Percentiles rank a stretch among this genome's conserved stretches.
These are phyloP conservation scores for Ephemerocybe angulata DNA, from an alignment of 768 basidiomycete species.

Conservation along the genomic window DNA sequence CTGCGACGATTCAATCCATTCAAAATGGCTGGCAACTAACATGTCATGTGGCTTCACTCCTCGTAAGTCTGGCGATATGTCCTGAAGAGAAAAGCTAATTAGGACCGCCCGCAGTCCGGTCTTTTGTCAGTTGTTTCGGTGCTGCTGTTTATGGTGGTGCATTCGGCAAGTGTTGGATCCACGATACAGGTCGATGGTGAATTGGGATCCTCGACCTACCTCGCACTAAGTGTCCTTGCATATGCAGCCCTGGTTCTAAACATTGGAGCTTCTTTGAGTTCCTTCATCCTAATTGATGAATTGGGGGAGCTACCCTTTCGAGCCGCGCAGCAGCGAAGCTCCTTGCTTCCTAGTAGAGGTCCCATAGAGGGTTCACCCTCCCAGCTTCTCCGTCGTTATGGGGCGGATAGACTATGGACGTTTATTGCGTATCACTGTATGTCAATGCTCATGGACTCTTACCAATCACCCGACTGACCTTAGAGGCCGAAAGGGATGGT, in stretches of 20 bases:
- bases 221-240: conserved; percentile 10
- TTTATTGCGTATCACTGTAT: conserved; percentile 21
- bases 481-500: conserved; percentile 15
- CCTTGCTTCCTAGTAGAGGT: not conserved
- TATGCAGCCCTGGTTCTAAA: conserved; percentile 22
- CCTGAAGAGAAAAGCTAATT: not conserved
- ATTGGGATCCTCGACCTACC: not conserved
- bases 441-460: not conserved
- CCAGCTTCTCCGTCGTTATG: conserved; percentile 15
- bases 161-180: not conserved
- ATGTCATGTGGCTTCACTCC: conserved; percentile 18
- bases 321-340: conserved; percentile 6
- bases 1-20: conserved; percentile 21
- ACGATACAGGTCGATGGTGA: not conserved
- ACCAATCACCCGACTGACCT: not conserved
- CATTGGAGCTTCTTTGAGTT: conserved; percentile 19
- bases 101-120: not conserved
- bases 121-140: not conserved
- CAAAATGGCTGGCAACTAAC: conserved; percentile 22
- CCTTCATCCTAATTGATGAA: conserved; percentile 21
- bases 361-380: conserved; percentile 11
- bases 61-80: conserved; percentile 10
- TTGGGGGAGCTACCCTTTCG: conserved; percentile 21
- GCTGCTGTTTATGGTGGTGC: not conserved
- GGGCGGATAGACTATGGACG: conserved; percentile 18